Evolutionary conservation across 805 yeast species (phyloP).

Genomic region (Metschnikowia kofuensis): DNA sequence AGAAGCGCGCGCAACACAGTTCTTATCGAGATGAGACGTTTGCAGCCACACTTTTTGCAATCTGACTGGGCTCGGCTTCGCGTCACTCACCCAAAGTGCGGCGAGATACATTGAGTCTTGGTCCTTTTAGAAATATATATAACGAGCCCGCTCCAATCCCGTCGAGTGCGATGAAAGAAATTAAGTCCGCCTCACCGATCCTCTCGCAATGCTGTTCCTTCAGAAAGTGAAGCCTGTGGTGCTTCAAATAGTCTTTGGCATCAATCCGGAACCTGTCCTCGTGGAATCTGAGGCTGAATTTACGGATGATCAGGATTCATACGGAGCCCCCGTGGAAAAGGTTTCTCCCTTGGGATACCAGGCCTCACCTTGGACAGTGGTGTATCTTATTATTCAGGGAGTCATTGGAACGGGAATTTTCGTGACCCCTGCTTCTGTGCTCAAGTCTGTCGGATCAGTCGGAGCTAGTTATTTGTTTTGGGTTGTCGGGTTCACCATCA

Average conservation of each 20-base stretch:
- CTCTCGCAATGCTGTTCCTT: constrained; percentile 4
- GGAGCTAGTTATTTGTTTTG: constrained; percentile 44
- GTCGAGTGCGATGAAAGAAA: too few species aligned
- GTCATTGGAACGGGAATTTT: constrained; percentile 78
- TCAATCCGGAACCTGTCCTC: constrained; percentile 7
- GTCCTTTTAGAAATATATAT: too few species aligned
- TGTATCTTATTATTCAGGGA: constrained; percentile 64
- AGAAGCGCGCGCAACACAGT: too few species aligned
- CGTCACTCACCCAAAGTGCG: too few species aligned
- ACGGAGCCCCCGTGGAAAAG: constrained; percentile 43
- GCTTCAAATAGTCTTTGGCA: constrained; percentile 12
- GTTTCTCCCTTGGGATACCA: constrained; percentile 40
- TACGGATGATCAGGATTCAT: constrained; percentile 17
- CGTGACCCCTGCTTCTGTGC: constrained; percentile 62
- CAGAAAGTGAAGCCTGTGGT: constrained; percentile 7
- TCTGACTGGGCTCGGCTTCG: too few species aligned
- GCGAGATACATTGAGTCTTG: too few species aligned
- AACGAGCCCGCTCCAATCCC: too few species aligned
- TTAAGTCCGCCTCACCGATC: too few species aligned
- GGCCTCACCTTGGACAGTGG: constrained; percentile 43
- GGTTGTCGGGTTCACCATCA: constrained; percentile 39
- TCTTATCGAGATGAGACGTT: too few species aligned
- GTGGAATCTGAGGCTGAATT: constrained; percentile 5
- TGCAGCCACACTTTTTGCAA: too few species aligned
- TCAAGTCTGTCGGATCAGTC: constrained; percentile 42